These are phyloP conservation scores for Xylaria sp. DNA, from an alignment of 2,329 filamentous ascomycete genomes.

Conservation along the genomic window DNA sequence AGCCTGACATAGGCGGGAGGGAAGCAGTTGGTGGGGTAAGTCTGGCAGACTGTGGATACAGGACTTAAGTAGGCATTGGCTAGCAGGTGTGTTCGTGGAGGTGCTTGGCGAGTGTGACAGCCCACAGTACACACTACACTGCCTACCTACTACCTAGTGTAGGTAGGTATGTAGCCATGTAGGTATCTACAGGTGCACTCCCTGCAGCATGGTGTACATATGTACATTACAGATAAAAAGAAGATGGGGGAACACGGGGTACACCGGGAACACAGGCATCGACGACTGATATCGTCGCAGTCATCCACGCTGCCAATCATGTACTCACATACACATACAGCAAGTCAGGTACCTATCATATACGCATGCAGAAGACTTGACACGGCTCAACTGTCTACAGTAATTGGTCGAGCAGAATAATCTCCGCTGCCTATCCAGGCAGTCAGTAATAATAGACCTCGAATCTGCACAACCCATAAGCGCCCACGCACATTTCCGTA, in stretches of 20 bases:
- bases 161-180: too few relatives aligned
- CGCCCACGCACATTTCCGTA: background rate
- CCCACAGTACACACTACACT: background rate
- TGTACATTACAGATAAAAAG: too few relatives aligned
- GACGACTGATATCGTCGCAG: too few relatives aligned
- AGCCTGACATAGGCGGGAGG: conserved; percentile 42
- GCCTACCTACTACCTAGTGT: too few relatives aligned
- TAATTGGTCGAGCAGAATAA: too few relatives aligned
- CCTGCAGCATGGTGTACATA: too few relatives aligned
- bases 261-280: too few relatives aligned
- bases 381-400: too few relatives aligned
- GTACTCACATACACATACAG: background rate
- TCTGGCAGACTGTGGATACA: background rate
- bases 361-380: background rate
- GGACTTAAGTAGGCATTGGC: background rate
- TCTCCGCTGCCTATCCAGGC: background rate
- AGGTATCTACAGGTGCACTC: too few relatives aligned
- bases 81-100: background rate
- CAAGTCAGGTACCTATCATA: background rate
- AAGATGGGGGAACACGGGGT: too few relatives aligned
- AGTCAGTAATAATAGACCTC: background rate
- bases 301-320: background rate
- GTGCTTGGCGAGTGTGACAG: background rate
- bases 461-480: background rate
- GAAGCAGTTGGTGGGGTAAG: conserved; percentile 33